Evolutionary conservation across 805 yeast species (phyloP), one percentile per base, ranked within the genome.

Genomic region (Zygotorulaspora florentina): DNA sequence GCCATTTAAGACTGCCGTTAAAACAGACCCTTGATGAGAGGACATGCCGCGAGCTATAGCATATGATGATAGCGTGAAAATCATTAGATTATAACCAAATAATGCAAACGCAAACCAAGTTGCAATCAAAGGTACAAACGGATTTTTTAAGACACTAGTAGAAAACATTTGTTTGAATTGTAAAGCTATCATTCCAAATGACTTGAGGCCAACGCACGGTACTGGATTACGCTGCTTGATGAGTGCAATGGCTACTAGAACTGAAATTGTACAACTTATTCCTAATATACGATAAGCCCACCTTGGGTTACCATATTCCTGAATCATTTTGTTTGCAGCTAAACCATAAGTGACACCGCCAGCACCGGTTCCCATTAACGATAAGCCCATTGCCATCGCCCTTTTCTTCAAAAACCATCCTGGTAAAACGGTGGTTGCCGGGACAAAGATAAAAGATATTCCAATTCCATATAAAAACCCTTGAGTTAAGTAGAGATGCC

Each of bases 401-500:
- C 90, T 70, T 47, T 68, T 80, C 52, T 77, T 81, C 36, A 77
- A 63, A 59, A 85, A 85, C 84, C 86, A 85, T 44, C 80, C 86
- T 0, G 89, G 88, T 20, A 85, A 56, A 11, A 83, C 63, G 2
- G 80, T 72, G 16, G 80, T 66, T 3, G 78, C 80, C 1, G 91
- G 84, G 2, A 80, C 71, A 42, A 79, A 75, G 29, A 80, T 68
- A 12, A 79, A 59, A 0, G 87, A 79, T 29, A 70, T 69, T 0
- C 70, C 60, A 27, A 76, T 57, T 27, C 88, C 85, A 43, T 74
- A 75, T 35, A 85, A 48, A 2, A 83, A 68, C 25, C 91, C 90
- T 63, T 85, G 90, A 6, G 87, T 77, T 34, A 81, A 61, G 55
- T 74, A 81, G 11, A 85, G 57, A 50, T 85, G 81, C 89, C 90